Evolutionary conservation across 176 grass and related monocot genomes (phyloP).

Genomic region (Rhynchospora breviuscula): DNA sequence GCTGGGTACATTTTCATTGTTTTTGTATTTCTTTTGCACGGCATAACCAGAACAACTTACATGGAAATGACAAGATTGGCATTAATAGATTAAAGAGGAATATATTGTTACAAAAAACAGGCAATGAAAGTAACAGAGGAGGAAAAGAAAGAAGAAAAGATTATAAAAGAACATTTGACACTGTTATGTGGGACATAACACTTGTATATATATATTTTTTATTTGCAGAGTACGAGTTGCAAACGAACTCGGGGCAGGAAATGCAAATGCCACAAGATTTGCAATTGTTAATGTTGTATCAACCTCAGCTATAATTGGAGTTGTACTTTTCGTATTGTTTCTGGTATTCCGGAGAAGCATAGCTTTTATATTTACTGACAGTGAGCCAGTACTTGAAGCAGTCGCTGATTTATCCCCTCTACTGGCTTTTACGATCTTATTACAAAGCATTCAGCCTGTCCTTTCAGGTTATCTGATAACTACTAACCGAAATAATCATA

Average conservation of each 20-base stretch:
- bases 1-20: conserved; percentile 1
- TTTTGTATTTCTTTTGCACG: neutral
- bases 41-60: no score
- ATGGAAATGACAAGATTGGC: neutral
- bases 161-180: neutral
- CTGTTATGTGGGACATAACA: neutral
- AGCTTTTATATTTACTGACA: conserved; percentile 50
- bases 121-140: no score
- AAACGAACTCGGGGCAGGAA: conserved; percentile 40
- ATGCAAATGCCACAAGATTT: conserved; percentile 49
- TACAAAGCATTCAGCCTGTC: conserved; percentile 61
- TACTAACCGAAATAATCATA: neutral
- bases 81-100: neutral
- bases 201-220: neutral
- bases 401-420: conserved; percentile 39
- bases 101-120: neutral
- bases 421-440: conserved; percentile 43
- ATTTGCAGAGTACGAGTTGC: conserved; percentile 16
- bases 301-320: conserved; percentile 21
- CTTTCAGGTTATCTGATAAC: conserved; percentile 33
- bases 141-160: neutral
- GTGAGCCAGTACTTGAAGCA: conserved; percentile 33
- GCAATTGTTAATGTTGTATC: conserved; percentile 37
- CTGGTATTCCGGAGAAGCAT: conserved; percentile 35
- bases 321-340: conserved; percentile 28